phyloP scores from a whole-genome alignment of 2,329 filamentous ascomycete genomes.

The Penicillium freii region DNA sequence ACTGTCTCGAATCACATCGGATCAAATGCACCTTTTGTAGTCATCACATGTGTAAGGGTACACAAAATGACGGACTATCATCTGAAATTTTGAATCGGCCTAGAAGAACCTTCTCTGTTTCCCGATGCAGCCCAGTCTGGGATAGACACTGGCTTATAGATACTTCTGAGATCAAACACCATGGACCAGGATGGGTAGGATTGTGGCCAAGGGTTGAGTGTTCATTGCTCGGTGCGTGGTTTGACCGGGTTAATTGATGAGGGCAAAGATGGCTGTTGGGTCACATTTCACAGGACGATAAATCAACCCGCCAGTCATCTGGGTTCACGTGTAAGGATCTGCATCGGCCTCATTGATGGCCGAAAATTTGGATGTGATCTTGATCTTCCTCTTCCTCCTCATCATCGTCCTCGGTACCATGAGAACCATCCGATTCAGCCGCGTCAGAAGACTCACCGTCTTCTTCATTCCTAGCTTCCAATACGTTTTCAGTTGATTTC shows the following conservation, averaged over 20 bases:
- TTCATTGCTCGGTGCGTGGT: neutral
- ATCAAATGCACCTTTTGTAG: neutral
- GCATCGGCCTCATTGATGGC: conserved; percentile 45
- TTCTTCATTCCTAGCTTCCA: conserved; percentile 22
- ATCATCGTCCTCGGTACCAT: conserved; percentile 52
- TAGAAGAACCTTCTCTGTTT: neutral
- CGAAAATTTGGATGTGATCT: conserved; percentile 53
- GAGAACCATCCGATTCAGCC: conserved; percentile 40
- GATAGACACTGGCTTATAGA: neutral
- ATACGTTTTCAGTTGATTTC: conserved; percentile 23
- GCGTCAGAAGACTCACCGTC: conserved; percentile 19
- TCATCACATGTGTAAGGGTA: neutral
- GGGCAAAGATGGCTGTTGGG: neutral
- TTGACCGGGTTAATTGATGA: neutral
- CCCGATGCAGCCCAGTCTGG: neutral
- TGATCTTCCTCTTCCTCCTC: conserved; percentile 43
- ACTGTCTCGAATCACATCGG: neutral
- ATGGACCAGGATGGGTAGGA: neutral
- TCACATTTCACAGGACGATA: neutral
- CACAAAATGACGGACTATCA: neutral
- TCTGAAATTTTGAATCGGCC: neutral
- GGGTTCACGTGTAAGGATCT: neutral
- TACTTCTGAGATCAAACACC: neutral
- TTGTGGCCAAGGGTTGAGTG: neutral
- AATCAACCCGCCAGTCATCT: neutral